Percentiles rank a stretch among this genome's conserved stretches.
Evolutionary conservation across 2,329 filamentous ascomycete genomes (phyloP).

Genomic region (Graphilbum fragrans): DNA sequence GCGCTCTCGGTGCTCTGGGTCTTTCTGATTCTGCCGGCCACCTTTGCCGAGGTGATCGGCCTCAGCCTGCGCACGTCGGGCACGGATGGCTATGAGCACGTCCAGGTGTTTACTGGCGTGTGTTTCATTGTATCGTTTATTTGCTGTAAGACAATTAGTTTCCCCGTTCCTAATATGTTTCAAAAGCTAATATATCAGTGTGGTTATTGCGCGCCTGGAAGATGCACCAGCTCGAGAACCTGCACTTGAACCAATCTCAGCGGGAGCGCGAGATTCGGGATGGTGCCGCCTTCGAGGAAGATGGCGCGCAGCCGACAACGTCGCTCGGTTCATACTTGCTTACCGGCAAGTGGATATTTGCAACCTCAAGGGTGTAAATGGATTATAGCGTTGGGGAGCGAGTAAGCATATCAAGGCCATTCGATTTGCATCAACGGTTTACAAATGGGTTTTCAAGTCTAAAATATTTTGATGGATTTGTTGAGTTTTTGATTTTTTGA

Average conservation of each 20-base stretch:
- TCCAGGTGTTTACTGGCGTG: constrained; percentile 46
- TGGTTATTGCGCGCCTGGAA: constrained; percentile 31
- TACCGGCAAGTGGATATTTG: constrained; percentile 10
- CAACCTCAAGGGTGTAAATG: not conserved
- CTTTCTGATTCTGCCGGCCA: constrained; percentile 55
- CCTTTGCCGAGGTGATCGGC: constrained; percentile 55
- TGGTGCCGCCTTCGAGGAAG: constrained; percentile 6
- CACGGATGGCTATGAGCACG: constrained; percentile 33
- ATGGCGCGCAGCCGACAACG: not conserved
- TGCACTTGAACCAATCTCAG: constrained; percentile 16
- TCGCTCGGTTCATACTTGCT: constrained; percentile 7
- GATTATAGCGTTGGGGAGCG: not conserved
- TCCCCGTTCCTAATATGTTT: not conserved
- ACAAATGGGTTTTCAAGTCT: no score
- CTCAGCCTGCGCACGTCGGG: constrained; percentile 35
- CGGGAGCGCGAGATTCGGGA: constrained; percentile 16
- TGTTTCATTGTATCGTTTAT: constrained; percentile 45
- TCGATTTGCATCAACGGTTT: no score
- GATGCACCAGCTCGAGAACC: constrained; percentile 23
- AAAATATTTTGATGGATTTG: no score
- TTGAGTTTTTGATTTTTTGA: no score
- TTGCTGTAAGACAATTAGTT: constrained; percentile 29
- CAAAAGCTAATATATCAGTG: constrained; percentile 11
- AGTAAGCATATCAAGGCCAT: not conserved
- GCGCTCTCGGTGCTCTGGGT: constrained; percentile 61